Base-by-base conservation (phyloP, 805 yeast species). In the Pachysolen tannophilus region DNA sequence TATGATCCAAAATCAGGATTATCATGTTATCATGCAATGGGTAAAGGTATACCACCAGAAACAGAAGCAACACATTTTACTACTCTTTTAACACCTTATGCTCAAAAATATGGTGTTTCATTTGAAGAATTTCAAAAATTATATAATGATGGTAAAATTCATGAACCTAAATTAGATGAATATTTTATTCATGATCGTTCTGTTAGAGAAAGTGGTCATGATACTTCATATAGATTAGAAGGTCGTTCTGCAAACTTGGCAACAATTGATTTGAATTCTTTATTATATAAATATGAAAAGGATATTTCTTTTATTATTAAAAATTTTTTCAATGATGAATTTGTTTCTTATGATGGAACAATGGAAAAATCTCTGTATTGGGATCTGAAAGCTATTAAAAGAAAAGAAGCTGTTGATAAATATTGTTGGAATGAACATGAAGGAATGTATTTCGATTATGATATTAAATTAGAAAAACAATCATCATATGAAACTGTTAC, bases 131-230 rank as follows among this genome's bases (percentile, higher is more conserved):
- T 86, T 52, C 74, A 80, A 43, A 58, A 67, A 30, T 64, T 67
- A 49, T 92, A 90, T 61, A 86, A 88, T 49, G 55, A 62, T 27
- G 79, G 81, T 4, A 56, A 63, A 33, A 66, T 90, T 14, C 40
- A 60, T 3, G 96, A 85, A 50, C 94, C 95, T 1, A 75, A 65
- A n/a, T 65, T 90, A 40, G 97, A 92, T 50, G 87, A 76, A 43
- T 90, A 84, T 53, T 84, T 90, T 53, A 56, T 83, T 33, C 95
- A 90, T 52, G 98, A 90, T 55, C 67, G 97, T 39, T 97, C 94
- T 1, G 94, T 90, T 8, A 73, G 98, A 52, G 98, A 90, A 58
- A 79, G 92, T 21, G 98, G 98, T 1, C 97, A 92, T 54, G 98
- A 90, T 53, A 92, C 97, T 0, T 69, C 90, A 2, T 86, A 88